Conservation (phyloP, 768 basidiomycete genomes). For the Tephrocybe sp. region DNA sequence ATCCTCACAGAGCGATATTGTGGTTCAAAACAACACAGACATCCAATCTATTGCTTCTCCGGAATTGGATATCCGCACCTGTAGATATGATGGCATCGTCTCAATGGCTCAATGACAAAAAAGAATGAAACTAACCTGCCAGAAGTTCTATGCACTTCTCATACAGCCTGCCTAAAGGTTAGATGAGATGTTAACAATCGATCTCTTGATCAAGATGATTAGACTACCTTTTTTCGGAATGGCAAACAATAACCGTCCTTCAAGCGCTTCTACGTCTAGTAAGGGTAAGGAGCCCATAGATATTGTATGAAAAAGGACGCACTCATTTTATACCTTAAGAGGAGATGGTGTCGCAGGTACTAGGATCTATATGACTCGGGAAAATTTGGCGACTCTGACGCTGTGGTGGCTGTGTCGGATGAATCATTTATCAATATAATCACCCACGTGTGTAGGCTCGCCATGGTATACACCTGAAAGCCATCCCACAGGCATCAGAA, state of each 20-base stretch:
- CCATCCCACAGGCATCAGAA: too few relatives aligned
- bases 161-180: slow-evolving; percentile 53
- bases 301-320: background rate
- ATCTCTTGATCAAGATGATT: background rate
- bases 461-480: too few relatives aligned
- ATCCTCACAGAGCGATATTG: slow-evolving; percentile 85
- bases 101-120: background rate
- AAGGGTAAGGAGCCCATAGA: background rate
- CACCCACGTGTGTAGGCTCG: background rate
- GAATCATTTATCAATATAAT: background rate
- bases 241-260: slow-evolving; percentile 88
- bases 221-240: slow-evolving; percentile 92
- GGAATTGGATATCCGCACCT: slow-evolving; percentile 97
- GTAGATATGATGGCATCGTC: slow-evolving; percentile 11
- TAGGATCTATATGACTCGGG: slow-evolving; percentile 4
- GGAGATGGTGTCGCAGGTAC: background rate
- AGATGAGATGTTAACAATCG: background rate
- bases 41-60: slow-evolving; percentile 83
- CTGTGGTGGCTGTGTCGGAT: slow-evolving; percentile 5
- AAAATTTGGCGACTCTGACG: slow-evolving; percentile 1
- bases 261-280: slow-evolving; percentile 71
- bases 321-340: slow-evolving; percentile 15
- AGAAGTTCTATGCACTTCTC: slow-evolving; percentile 89
- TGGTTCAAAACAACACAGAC: slow-evolving; percentile 94
- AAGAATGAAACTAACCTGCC: slow-evolving; percentile 52